Conservation (phyloP, 805 yeast species). For the Saturnispora besseyi region DNA sequence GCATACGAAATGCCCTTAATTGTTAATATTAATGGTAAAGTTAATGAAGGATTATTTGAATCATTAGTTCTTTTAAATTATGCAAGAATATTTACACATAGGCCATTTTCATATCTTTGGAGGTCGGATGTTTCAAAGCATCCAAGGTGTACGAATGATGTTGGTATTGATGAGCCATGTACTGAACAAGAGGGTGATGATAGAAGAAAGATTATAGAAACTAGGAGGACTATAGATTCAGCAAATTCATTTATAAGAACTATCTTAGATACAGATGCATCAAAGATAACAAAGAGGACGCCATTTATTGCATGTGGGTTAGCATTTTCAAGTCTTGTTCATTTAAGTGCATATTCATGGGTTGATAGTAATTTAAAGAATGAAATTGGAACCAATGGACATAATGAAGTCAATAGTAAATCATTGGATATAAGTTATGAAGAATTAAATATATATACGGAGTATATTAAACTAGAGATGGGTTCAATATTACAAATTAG, state of each 20-base stretch:
- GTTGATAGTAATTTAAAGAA: constrained; percentile 31
- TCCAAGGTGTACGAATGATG: constrained; percentile 30
- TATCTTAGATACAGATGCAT: constrained; percentile 39
- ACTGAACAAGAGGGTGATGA: constrained; percentile 25
- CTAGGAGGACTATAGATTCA: constrained; percentile 45
- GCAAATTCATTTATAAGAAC: constrained; percentile 41
- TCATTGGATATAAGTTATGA: constrained; percentile 16
- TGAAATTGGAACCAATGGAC: neutral
- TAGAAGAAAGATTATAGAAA: constrained; percentile 40
- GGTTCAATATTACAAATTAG: constrained; percentile 43
- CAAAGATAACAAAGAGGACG: constrained; percentile 35
- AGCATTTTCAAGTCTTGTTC: constrained; percentile 45
- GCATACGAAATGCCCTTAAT: constrained; percentile 34
- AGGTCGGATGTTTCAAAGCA: constrained; percentile 37
- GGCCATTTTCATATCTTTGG: constrained; percentile 47
- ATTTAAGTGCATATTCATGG: constrained; percentile 46
- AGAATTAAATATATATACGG: constrained; percentile 37
- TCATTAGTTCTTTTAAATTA: constrained; percentile 39
- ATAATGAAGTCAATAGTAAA: neutral
- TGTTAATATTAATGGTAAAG: constrained; percentile 34
- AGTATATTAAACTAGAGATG: constrained; percentile 40
- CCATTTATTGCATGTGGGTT: constrained; percentile 46
- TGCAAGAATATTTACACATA: constrained; percentile 46
- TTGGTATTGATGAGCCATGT: constrained; percentile 24
- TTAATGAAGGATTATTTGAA: constrained; percentile 48